Percentiles rank a stretch among this genome's conserved stretches.
These are phyloP conservation scores for Trametes maxima DNA, from an alignment of 768 basidiomycete genomes.

Conservation along the genomic window DNA sequence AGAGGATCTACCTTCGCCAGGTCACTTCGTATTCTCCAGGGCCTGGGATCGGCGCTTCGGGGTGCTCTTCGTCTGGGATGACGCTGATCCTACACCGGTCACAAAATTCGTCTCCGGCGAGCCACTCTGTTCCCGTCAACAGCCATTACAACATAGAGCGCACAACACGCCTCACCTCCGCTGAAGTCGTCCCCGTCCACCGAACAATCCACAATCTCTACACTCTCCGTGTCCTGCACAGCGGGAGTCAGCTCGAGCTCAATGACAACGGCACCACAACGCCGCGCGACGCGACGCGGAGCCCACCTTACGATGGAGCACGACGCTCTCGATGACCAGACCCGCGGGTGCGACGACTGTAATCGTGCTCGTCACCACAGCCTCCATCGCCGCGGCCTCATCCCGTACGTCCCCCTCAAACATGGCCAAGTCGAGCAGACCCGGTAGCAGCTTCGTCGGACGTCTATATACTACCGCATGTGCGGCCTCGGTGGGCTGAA, in stretches of 20 bases:
- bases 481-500: slow-evolving; percentile 58
- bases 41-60: slow-evolving; percentile 41
- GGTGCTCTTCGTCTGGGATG: slow-evolving; percentile 42
- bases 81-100: slow-evolving; percentile 56
- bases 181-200: slow-evolving; percentile 48
- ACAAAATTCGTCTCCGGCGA: slow-evolving; percentile 65
- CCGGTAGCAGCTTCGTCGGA: slow-evolving; percentile 42
- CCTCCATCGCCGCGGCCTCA: slow-evolving; percentile 50
- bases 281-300: not conserved
- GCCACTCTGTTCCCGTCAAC: slow-evolving; percentile 48
- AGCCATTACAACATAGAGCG: not conserved
- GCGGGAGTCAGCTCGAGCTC: not conserved
- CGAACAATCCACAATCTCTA: slow-evolving; percentile 56
- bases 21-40: slow-evolving; percentile 62
- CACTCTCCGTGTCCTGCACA: slow-evolving; percentile 45
- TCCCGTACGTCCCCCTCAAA: slow-evolving; percentile 60
- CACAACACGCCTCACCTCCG: slow-evolving; percentile 41
- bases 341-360: slow-evolving; percentile 29
- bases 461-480: slow-evolving; percentile 60
- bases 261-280: not conserved
- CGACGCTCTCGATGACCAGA: slow-evolving; percentile 53
- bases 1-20: slow-evolving; percentile 60
- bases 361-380: slow-evolving; percentile 4
- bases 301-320: slow-evolving; percentile 51
- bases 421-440: slow-evolving; percentile 53